A percentile compares a stretch with the other conserved stretches of the same genome.
These are phyloP conservation scores for Larix kaempferi DNA, from an alignment of 75 land plant genomes.

Conservation along the genomic window DNA sequence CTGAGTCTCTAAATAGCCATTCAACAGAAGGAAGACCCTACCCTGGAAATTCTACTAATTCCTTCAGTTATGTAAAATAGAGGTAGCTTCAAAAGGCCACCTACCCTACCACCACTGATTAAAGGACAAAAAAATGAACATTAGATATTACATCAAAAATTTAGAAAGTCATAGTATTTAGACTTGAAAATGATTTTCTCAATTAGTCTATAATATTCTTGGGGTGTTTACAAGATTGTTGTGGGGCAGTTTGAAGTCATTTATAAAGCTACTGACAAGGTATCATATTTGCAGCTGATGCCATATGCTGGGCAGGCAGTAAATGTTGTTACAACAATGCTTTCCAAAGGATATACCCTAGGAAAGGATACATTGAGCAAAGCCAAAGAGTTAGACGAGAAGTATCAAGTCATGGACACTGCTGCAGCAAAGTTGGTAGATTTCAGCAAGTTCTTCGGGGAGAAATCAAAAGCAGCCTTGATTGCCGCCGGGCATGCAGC, in stretches of 20 bases:
- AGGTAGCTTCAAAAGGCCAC: not conserved
- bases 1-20: not conserved
- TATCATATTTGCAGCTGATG: not conserved
- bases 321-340: constrained; percentile 2
- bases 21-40: not conserved
- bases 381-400: not conserved
- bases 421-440: not conserved
- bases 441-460: not conserved
- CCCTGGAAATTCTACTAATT: not conserved
- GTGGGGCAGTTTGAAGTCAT: not conserved
- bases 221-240: not conserved
- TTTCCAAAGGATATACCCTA: not conserved
- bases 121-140: not conserved
- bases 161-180: not conserved
- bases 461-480: no score
- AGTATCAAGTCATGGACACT: not conserved
- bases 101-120: not conserved
- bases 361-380: not conserved
- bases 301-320: not conserved
- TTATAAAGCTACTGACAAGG: not conserved
- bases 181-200: not conserved
- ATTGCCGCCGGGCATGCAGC: not conserved
- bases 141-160: not conserved
- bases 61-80: not conserved
- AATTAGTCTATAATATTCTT: not conserved